These are phyloP conservation scores for Teunomyces pallodes DNA, from an alignment of 805 yeast species.

Conservation along the genomic window DNA sequence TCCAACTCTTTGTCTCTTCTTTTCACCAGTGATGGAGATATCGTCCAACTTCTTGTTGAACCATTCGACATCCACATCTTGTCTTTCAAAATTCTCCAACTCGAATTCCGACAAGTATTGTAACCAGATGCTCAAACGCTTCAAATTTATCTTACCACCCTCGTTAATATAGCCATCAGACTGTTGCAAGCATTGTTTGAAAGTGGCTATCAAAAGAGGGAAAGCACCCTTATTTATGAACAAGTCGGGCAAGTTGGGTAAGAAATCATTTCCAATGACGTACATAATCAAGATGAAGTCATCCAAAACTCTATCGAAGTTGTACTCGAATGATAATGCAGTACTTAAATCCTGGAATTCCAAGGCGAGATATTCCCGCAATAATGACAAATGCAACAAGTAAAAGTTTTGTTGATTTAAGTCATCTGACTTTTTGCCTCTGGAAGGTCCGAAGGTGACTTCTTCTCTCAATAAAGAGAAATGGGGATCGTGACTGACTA, in stretches of 20 bases:
- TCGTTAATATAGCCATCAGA: constrained; percentile 84
- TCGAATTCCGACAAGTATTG: constrained; percentile 77
- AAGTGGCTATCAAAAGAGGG: constrained; percentile 85
- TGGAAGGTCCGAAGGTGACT: constrained; percentile 74
- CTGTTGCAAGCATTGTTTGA: constrained; percentile 72
- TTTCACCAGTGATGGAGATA: constrained; percentile 70
- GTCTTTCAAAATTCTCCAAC: constrained; percentile 78
- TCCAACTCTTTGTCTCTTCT: constrained; percentile 63
- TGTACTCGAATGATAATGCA: constrained; percentile 62
- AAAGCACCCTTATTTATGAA: constrained; percentile 94
- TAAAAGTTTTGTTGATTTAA: constrained; percentile 79
- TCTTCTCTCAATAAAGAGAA: constrained; percentile 93
- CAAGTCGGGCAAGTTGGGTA: constrained; percentile 93
- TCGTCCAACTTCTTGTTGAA: constrained; percentile 81
- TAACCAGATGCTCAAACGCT: constrained; percentile 72
- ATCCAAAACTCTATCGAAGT: constrained; percentile 86
- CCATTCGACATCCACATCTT: constrained; percentile 87
- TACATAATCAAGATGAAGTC: constrained; percentile 90
- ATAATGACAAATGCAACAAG: constrained; percentile 78
- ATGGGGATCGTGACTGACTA: constrained; percentile 93
- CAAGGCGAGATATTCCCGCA: constrained; percentile 85
- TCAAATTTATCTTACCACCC: constrained; percentile 75
- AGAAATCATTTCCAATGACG: constrained; percentile 96
- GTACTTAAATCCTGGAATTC: constrained; percentile 76
- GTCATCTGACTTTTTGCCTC: constrained; percentile 36